Conservation (phyloP, 495 filamentous ascomycete genomes). For the Xylona heveae region DNA sequence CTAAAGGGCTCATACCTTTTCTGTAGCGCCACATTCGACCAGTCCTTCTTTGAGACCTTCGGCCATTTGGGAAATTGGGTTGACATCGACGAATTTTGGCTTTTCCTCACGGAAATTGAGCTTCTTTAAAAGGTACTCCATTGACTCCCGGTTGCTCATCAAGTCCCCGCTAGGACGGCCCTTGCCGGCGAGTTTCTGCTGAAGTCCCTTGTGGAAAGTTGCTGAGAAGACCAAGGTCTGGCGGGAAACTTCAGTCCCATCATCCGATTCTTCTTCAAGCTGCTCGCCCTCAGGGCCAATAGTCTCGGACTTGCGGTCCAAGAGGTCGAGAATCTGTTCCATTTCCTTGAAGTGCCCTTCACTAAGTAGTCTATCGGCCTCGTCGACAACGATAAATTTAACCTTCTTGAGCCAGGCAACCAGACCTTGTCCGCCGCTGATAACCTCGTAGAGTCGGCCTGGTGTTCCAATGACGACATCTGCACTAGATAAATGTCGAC, state of each 20-base stretch:
- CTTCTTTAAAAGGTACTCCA: conserved; percentile 82
- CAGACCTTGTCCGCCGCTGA: conserved; percentile 42
- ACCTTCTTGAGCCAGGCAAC: conserved; percentile 43
- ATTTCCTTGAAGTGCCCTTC: conserved; percentile 91
- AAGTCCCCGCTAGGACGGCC: conserved; percentile 30
- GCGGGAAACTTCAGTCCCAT: conserved; percentile 14
- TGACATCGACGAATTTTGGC: conserved; percentile 83
- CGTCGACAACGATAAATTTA: conserved; percentile 74
- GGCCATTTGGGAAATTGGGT: conserved; percentile 73
- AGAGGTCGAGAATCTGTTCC: conserved; percentile 55
- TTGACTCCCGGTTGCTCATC: conserved; percentile 52
- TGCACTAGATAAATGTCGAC: conserved; percentile 48
- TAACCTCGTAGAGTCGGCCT: conserved; percentile 82
- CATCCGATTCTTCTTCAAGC: conserved; percentile 14
- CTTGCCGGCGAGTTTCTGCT: conserved; percentile 75
- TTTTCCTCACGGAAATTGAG: conserved; percentile 64
- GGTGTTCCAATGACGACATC: conserved; percentile 87
- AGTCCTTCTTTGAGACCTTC: conserved; percentile 69
- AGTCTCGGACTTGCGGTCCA: conserved; percentile 35
- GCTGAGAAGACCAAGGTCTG: conserved; percentile 95
- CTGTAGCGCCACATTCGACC: conserved; percentile 74
- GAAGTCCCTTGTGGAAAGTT: conserved; percentile 76
- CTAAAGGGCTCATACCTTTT: conserved; percentile 70
- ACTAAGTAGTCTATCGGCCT: conserved; percentile 81
- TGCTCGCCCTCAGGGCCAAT: conserved; percentile 21